phyloP scores from a whole-genome alignment of 352 stramenopile species.

The Globisporangium spinosum region DNA sequence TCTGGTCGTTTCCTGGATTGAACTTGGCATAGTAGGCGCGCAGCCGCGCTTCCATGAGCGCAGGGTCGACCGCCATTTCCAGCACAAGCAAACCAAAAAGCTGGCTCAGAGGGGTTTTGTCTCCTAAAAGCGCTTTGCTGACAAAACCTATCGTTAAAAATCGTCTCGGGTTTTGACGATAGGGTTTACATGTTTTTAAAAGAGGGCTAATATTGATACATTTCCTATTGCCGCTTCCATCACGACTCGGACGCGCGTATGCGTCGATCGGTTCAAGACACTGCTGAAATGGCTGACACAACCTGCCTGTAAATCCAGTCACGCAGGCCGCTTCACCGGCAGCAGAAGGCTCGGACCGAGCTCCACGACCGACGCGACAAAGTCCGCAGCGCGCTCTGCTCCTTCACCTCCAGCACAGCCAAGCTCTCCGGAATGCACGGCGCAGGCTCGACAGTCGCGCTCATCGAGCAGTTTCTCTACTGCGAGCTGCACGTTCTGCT shows the following conservation, averaged over 20 bases:
- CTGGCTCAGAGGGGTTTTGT: too few relatives aligned
- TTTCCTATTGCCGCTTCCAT: too few relatives aligned
- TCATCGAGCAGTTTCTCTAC: slow-evolving; percentile 41
- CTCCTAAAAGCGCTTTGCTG: too few relatives aligned
- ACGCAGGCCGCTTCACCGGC: slow-evolving; percentile 27
- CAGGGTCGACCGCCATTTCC: slow-evolving; percentile 1
- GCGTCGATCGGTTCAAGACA: too few relatives aligned
- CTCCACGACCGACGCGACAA: slow-evolving; percentile 49
- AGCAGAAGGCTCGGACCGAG: slow-evolving; percentile 53
- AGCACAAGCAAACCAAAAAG: too few relatives aligned
- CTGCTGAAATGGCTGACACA: neutral
- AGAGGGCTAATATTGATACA: too few relatives aligned
- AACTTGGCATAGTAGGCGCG: slow-evolving; percentile 68
- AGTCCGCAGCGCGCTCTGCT: slow-evolving; percentile 43
- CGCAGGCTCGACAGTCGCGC: slow-evolving; percentile 31
- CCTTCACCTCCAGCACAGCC: slow-evolving; percentile 50
- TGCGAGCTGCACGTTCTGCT: slow-evolving; percentile 27
- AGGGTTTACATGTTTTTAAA: too few relatives aligned
- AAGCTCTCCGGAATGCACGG: slow-evolving; percentile 50
- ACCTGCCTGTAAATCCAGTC: neutral
- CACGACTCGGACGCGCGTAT: too few relatives aligned
- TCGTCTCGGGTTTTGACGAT: too few relatives aligned
- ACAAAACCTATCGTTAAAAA: too few relatives aligned
- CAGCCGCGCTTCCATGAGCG: slow-evolving; percentile 46
- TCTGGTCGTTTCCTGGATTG: slow-evolving; percentile 74